phyloP scores from a whole-genome alignment of 116 monocot genomes.

The Zostera marina region DNA sequence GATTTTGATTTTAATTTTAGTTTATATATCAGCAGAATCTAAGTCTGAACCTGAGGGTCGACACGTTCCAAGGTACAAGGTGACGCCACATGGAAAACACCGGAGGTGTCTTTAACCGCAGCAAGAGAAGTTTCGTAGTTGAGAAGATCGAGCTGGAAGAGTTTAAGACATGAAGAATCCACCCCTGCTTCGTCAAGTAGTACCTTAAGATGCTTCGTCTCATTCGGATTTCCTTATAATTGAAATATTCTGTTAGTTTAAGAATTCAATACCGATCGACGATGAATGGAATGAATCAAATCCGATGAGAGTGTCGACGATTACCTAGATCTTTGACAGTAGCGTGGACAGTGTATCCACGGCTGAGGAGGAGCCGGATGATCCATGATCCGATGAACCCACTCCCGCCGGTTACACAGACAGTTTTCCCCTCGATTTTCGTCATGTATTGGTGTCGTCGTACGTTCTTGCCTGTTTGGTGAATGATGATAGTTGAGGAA shows the following conservation, averaged over 20 bases:
- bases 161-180: constrained; percentile 17
- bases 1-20: too few species aligned
- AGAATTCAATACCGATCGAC: background rate
- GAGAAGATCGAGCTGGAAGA: constrained; percentile 76
- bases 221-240: constrained; percentile 33
- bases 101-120: constrained; percentile 37
- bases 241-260: background rate
- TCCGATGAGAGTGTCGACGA: background rate
- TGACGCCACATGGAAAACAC: constrained; percentile 89
- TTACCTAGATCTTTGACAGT: constrained; percentile 48
- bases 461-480: too few species aligned
- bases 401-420: constrained; percentile 82
- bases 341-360: constrained; percentile 77
- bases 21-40: background rate
- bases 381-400: constrained; percentile 93
- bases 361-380: constrained; percentile 64
- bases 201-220: constrained; percentile 61
- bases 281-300: background rate
- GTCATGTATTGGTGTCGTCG: too few species aligned
- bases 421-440: background rate
- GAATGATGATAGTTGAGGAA: too few species aligned
- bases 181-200: constrained; percentile 23
- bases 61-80: constrained; percentile 74
- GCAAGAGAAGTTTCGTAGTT: constrained; percentile 33
- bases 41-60: constrained; percentile 45